phyloP scores from a whole-genome alignment of 306 rosid species.

The Carpinus fangiana region DNA sequence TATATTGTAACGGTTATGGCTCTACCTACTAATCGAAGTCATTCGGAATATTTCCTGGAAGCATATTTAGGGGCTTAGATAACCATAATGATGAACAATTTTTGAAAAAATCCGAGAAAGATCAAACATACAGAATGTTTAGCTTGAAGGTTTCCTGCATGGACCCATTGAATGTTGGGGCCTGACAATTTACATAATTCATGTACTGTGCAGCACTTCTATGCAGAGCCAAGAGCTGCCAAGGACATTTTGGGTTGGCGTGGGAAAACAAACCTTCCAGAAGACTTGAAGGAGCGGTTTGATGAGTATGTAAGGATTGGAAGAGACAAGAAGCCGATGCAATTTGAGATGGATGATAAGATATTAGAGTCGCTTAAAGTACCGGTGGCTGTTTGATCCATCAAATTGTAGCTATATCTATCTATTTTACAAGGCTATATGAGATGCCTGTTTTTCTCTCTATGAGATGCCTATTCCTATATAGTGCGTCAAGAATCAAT shows the following conservation, averaged over 20 bases:
- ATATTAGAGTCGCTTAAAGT: constrained; percentile 74
- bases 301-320: constrained; percentile 87
- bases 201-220: constrained; percentile 73
- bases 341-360: constrained; percentile 84
- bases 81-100: background rate
- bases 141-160: no score
- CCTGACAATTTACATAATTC: constrained; percentile 12
- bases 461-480: background rate
- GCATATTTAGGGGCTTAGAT: background rate
- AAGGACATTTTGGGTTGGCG: constrained; percentile 76
- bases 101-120: background rate
- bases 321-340: constrained; percentile 70
- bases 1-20: no score
- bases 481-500: background rate
- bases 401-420: constrained; percentile 4
- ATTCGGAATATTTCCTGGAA: background rate
- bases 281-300: constrained; percentile 76
- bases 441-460: background rate
- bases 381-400: constrained; percentile 63
- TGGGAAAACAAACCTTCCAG: constrained; percentile 63
- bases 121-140: no score
- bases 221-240: constrained; percentile 96
- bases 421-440: constrained; percentile 4
- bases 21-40: no score
- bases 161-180: background rate